Base-by-base conservation (phyloP, 169 alveolate species). In the Plasmodium falciparum region DNA sequence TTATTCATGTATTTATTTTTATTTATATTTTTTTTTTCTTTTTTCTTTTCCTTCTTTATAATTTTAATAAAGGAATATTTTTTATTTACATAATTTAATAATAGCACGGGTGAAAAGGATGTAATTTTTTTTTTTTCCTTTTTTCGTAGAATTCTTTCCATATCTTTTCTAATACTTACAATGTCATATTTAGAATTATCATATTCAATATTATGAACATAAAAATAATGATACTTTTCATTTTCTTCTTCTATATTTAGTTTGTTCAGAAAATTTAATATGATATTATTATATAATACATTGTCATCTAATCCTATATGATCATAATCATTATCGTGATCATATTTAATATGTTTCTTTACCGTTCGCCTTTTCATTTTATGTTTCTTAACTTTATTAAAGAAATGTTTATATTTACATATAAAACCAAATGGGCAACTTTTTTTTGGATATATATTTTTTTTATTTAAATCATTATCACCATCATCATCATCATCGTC, bases 71-170 rank as follows among this genome's bases (percentile, higher is more conserved):
- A 39, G 2, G 69, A 65, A 58, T 78, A 78, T 29, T 65, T 76
- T 70, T 78, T 78, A 4, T 70, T 78, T 59, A 78, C 47, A 45
- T 78, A 78, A 47, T 45, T 78, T 61, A 78, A 52, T 26, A 78
- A 45, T 1, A 20, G n/a, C 5, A 43, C 49, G 2, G 89, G 78
- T 1, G 65, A 49, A 45, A 54, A 61, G 12, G 71, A 59, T 5
- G 78, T 8, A 11, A 4, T 29, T 15, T 13, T 52, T 17, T 58
- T 65, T 70, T 70, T 78, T 52, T 65, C 47, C 45, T 70, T 65
- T 24, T 50, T 78, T 15, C 2, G 26, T 24, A 66, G 56, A 17
- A 78, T 43, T 52, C 67, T 78, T 50, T 66, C 89, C 33, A 78
- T 65, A 45, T 78, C 69, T 1, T 13, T 49, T 17, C 49, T 66